These are phyloP conservation scores for Scleroderma citrinum DNA, from an alignment of 768 basidiomycete species.

Conservation along the genomic window DNA sequence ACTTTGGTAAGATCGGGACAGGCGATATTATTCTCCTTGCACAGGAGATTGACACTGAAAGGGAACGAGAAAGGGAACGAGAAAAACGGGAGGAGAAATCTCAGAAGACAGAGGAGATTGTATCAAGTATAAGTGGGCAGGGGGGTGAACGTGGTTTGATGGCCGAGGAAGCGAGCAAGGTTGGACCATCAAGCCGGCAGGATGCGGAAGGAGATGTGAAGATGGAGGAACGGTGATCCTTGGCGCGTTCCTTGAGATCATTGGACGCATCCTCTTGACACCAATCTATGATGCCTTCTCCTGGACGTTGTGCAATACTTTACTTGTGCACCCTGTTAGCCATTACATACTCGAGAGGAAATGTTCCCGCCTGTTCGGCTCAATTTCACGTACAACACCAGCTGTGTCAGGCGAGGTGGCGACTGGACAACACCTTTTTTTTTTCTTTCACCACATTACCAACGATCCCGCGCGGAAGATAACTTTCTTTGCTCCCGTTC, in stretches of 20 bases:
- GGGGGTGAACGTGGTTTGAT: constrained; percentile 31
- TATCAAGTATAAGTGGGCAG: constrained; percentile 9
- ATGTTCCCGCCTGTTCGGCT: neutral
- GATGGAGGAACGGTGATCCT: constrained; percentile 39
- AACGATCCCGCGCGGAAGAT: neutral
- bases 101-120: constrained; percentile 20
- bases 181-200: constrained; percentile 18
- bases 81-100: constrained; percentile 31
- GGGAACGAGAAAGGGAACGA: constrained; percentile 28
- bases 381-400: neutral
- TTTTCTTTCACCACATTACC: neutral
- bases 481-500: no score
- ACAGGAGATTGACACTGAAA: constrained; percentile 32
- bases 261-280: no score
- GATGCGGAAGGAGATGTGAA: constrained; percentile 43
- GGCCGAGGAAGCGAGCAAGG: constrained; percentile 19
- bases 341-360: constrained; percentile 1
- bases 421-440: neutral
- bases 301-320: neutral
- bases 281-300: neutral
- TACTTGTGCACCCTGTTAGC: neutral
- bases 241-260: no score
- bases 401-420: neutral
- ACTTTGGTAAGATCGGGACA: constrained; percentile 78
- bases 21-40: constrained; percentile 57